A percentile compares a stretch with the other conserved stretches of the same genome.
phyloP scores from a whole-genome alignment of 2,329 filamentous ascomycete genomes.

The Pseudophaeomoniella oleicola region DNA sequence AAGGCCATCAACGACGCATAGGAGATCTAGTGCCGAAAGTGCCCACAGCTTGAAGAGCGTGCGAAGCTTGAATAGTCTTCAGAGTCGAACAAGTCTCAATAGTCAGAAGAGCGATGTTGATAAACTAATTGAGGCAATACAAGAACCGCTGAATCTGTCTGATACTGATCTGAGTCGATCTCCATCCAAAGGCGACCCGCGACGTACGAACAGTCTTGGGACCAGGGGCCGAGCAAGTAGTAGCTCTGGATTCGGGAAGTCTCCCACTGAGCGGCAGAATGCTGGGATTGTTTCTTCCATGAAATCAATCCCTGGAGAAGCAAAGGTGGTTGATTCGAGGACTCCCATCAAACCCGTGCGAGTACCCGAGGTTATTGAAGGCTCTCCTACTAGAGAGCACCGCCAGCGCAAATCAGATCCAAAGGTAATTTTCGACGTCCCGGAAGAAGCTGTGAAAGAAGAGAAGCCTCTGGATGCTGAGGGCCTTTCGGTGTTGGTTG shows the following conservation, averaged over 20 bases:
- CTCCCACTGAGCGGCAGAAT: background rate
- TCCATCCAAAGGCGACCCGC: background rate
- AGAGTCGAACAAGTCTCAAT: conserved; percentile 10
- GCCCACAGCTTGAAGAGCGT: conserved; percentile 16
- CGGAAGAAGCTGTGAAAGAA: conserved; percentile 1
- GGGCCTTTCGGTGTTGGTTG: conserved; percentile 55
- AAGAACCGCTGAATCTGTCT: conserved; percentile 17
- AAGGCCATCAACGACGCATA: conserved; percentile 9
- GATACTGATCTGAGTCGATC: conserved; percentile 1
- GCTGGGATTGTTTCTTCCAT: background rate
- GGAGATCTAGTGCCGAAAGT: conserved; percentile 16
- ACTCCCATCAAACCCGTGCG: conserved; percentile 17
- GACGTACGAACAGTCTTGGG: conserved; percentile 1
- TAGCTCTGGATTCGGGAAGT: background rate
- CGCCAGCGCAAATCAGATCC: conserved; percentile 1
- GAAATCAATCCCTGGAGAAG: conserved; percentile 12
- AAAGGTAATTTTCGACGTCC: conserved; percentile 2
- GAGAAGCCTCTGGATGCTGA: conserved; percentile 14
- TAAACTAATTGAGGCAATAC: conserved; percentile 26
- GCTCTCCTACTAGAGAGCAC: background rate
- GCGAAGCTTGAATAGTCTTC: conserved; percentile 11
- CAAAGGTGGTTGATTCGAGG: conserved; percentile 19
- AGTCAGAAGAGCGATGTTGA: conserved; percentile 22
- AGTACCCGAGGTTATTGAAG: conserved; percentile 13
- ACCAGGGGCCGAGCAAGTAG: conserved; percentile 4